phyloP scores from a whole-genome alignment of 2,329 filamentous ascomycete species.

The Pestalotiopsis fici region DNA sequence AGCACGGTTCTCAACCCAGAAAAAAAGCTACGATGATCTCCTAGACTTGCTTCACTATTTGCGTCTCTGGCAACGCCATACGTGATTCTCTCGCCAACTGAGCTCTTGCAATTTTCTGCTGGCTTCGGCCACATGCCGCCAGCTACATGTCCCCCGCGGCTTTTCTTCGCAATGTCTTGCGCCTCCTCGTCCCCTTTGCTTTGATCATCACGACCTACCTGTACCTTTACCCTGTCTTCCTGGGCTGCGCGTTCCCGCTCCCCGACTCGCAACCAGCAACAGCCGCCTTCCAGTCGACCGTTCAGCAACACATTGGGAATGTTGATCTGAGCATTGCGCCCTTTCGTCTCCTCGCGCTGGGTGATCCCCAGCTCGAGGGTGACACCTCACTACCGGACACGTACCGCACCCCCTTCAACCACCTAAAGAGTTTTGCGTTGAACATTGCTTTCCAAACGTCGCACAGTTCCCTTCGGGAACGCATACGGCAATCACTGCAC shows the following conservation, averaged over 20 bases:
- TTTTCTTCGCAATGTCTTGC: constrained; percentile 57
- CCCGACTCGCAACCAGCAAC: constrained; percentile 26
- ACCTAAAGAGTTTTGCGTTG: constrained; percentile 46
- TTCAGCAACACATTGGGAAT: constrained; percentile 30
- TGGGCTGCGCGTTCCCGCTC: constrained; percentile 77
- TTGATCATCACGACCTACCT: constrained; percentile 74
- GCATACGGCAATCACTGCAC: constrained; percentile 55
- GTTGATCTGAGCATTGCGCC: constrained; percentile 54
- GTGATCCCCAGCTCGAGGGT: constrained; percentile 92
- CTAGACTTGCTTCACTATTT: constrained; percentile 8
- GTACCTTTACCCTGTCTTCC: constrained; percentile 84
- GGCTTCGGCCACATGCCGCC: constrained; percentile 32
- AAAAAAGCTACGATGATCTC: constrained; percentile 11
- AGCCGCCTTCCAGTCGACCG: constrained; percentile 39
- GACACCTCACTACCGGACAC: constrained; percentile 76
- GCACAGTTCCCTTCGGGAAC: constrained; percentile 49
- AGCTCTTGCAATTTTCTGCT: not conserved
- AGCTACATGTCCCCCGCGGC: constrained; percentile 55
- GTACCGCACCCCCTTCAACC: constrained; percentile 54
- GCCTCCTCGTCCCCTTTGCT: constrained; percentile 64
- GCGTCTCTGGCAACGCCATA: constrained; percentile 15
- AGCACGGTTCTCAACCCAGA: not conserved
- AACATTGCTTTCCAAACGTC: constrained; percentile 49
- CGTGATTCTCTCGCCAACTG: not conserved
- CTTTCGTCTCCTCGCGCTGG: constrained; percentile 84